Base-by-base conservation (phyloP, 805 yeast species). In the Hanseniaspora pseudoguilliermondii region DNA sequence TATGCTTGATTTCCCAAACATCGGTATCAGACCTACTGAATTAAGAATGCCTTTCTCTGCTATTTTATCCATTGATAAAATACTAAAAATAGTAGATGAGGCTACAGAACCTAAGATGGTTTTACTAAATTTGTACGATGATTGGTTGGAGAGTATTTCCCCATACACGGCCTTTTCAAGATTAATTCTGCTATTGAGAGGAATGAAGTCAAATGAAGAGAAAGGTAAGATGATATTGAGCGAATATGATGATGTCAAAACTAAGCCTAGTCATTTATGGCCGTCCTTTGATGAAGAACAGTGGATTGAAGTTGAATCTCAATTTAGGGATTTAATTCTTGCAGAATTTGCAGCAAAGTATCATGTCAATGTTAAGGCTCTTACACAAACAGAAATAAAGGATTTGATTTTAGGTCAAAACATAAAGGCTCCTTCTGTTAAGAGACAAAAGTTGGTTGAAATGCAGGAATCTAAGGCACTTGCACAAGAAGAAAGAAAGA, bases 71-170 rank as follows among this genome's bases (percentile, higher is more conserved):
- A 79, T 91, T 57, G 93, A 85, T 57, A 87, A 86, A 63, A 69
- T 93, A 47, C 78, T 84, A 0, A 87, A 86, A 58, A 73, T 86
- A 53, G 91, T 93, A 10, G 71, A 84, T 69, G 82, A 81, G 60
- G 96, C 97, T 5, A 86, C 83, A 41, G 96, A 89, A 66, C 95
- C 96, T 0, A 91, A 88, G 65, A 86, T 90, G 96, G 86, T 85
- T 3, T 70, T 90, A 57, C 86, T 89, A 71, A 89, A 90, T 64
- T 73, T 93, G 49, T 93, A 88, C 67, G 99, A 93, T 67, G 96
- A 93, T 65, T 93, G 99, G 99, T 72, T 89, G 57, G 78, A 80
- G 58, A 75, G 80, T 1, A 80, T 88, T 42, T 87, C 96, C 0
- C 80, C 96, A 0, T 87, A 83, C 66, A 93, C 98, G 0, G 97